These are phyloP conservation scores for Penicillium lividum DNA, from an alignment of 495 filamentous ascomycete genomes.

Conservation along the genomic window DNA sequence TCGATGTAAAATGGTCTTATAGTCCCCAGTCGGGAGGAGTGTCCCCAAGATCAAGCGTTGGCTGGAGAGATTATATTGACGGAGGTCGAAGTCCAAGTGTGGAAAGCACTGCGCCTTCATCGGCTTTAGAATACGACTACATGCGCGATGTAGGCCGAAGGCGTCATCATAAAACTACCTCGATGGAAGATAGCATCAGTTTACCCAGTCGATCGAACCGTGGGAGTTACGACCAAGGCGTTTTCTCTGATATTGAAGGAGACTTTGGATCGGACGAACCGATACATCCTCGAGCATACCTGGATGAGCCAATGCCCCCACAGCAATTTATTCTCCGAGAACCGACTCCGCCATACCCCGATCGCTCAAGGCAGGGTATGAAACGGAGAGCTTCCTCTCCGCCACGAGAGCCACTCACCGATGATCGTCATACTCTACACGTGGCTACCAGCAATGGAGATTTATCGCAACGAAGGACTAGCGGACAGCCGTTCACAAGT, in stretches of 20 bases:
- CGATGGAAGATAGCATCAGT: slow-evolving; percentile 49
- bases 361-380: slow-evolving; percentile 54
- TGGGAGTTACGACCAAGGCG: slow-evolving; percentile 63
- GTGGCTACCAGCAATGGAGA: slow-evolving; percentile 61
- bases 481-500: slow-evolving; percentile 57
- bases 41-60: slow-evolving; percentile 46
- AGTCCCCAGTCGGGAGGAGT: slow-evolving; percentile 48
- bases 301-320: slow-evolving; percentile 59
- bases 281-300: slow-evolving; percentile 31
- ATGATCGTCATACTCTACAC: slow-evolving; percentile 62
- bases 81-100: slow-evolving; percentile 50
- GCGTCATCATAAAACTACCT: slow-evolving; percentile 42
- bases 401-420: slow-evolving; percentile 70
- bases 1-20: slow-evolving; percentile 43
- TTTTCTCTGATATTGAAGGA: slow-evolving; percentile 61
- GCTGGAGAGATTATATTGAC: slow-evolving; percentile 47
- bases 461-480: slow-evolving; percentile 64
- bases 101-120: slow-evolving; percentile 50
- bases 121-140: slow-evolving; percentile 44
- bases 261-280: slow-evolving; percentile 71
- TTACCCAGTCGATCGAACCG: slow-evolving; percentile 53
- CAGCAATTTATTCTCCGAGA: slow-evolving; percentile 61
- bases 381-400: slow-evolving; percentile 85
- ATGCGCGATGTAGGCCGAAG: slow-evolving; percentile 39
- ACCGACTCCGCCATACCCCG: slow-evolving; percentile 45